These are phyloP conservation scores for Favolaschia claudopus DNA, from an alignment of 768 basidiomycete genomes.

Conservation along the genomic window DNA sequence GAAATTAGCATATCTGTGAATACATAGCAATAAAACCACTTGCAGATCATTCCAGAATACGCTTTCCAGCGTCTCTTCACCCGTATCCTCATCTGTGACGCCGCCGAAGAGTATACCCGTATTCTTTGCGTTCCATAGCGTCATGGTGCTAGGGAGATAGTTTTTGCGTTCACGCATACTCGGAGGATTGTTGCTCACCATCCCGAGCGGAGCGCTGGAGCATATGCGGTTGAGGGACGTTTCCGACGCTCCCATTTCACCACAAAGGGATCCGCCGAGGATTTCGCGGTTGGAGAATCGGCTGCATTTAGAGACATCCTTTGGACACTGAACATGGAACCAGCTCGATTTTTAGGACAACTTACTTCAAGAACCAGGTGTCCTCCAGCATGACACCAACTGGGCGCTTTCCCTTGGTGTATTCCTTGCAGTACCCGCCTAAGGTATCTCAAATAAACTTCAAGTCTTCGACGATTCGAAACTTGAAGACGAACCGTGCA, in stretches of 20 bases:
- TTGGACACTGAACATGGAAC: not conserved
- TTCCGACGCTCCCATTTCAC: constrained; percentile 91
- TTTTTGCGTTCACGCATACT: not conserved
- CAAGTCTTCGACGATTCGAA: not conserved
- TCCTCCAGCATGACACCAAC: constrained; percentile 90
- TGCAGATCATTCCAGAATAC: constrained; percentile 90
- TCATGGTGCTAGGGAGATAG: constrained; percentile 63
- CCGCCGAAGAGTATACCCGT: constrained; percentile 87
- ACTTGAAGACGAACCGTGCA: constrained; percentile 68
- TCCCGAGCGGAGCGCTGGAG: constrained; percentile 77
- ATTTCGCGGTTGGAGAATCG: constrained; percentile 41
- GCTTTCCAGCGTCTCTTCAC: constrained; percentile 85
- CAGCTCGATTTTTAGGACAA: constrained; percentile 6
- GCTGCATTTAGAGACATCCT: constrained; percentile 29
- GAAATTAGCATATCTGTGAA: too few species aligned
- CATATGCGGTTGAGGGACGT: constrained; percentile 70
- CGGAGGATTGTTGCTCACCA: constrained; percentile 41
- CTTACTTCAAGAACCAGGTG: constrained; percentile 85
- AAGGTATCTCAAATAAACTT: too few species aligned
- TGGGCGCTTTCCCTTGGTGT: constrained; percentile 83
- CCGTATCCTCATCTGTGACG: constrained; percentile 86
- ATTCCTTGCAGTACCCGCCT: constrained; percentile 95
- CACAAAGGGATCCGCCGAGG: constrained; percentile 53
- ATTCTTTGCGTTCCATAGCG: constrained; percentile 71
- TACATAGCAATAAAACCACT: too few species aligned